These are phyloP conservation scores for Podospora pseudoanserina DNA, from an alignment of 495 filamentous ascomycete genomes.

Conservation along the genomic window DNA sequence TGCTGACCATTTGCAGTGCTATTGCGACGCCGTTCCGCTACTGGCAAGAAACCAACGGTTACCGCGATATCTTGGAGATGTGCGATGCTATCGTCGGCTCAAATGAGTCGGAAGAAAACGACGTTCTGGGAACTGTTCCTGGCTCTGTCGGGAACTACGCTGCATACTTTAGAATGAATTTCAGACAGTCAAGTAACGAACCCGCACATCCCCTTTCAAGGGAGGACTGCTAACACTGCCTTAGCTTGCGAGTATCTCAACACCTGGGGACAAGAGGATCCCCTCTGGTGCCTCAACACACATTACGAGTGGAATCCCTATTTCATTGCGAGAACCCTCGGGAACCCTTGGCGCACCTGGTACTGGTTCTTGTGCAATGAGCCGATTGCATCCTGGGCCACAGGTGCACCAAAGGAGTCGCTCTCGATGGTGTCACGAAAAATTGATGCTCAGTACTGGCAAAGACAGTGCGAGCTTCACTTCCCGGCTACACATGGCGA, in stretches of 20 bases:
- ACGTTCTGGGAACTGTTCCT: conserved; percentile 24
- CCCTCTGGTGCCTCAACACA: conserved; percentile 56
- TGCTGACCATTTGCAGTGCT: conserved; percentile 14
- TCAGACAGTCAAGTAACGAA: conserved; percentile 49
- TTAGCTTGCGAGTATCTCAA: conserved; percentile 39
- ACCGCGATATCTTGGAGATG: conserved; percentile 51
- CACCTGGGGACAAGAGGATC: conserved; percentile 47
- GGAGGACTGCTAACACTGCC: background rate
- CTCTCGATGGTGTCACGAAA: conserved; percentile 53
- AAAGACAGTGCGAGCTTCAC: conserved; percentile 56
- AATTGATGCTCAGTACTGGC: conserved; percentile 54
- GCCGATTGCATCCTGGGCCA: conserved; percentile 37
- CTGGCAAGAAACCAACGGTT: conserved; percentile 32
- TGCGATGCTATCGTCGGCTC: conserved; percentile 32
- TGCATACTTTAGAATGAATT: conserved; percentile 45
- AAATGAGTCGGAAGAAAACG: conserved; percentile 18
- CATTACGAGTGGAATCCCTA: conserved; percentile 55
- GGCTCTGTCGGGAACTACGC: conserved; percentile 48
- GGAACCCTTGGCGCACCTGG: conserved; percentile 59
- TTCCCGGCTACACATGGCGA: conserved; percentile 52
- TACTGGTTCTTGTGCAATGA: conserved; percentile 65
- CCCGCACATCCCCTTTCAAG: background rate
- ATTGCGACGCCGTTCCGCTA: conserved; percentile 26
- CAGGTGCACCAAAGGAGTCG: conserved; percentile 48
- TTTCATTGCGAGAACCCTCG: conserved; percentile 52